Percentiles rank a stretch among this genome's conserved stretches.
Evolutionary conservation across 805 yeast species (phyloP).

Genomic region (Nakazawaea peltata): DNA sequence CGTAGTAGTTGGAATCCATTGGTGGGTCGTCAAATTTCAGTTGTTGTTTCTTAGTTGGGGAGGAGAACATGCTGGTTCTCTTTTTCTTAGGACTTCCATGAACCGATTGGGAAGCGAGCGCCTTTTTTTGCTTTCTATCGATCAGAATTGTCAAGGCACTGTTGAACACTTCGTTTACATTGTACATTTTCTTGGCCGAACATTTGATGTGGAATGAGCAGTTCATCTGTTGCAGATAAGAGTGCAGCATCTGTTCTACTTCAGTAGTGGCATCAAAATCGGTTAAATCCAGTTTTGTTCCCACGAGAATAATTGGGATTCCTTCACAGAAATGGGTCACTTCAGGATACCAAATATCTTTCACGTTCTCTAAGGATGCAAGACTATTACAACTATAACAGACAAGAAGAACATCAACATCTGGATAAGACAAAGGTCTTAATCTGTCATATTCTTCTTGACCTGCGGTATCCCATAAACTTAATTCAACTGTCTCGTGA

Average conservation of each 20-base stretch:
- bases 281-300: conserved; percentile 64
- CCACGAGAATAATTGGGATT: conserved; percentile 72
- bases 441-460: conserved; percentile 81
- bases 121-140: conserved; percentile 8
- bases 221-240: conserved; percentile 32
- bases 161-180: conserved; percentile 62
- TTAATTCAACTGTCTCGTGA: conserved; percentile 58
- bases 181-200: conserved; percentile 64
- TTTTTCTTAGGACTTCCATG: conserved; percentile 4
- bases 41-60: background rate
- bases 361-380: conserved; percentile 61
- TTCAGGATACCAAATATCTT: conserved; percentile 85
- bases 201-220: conserved; percentile 73
- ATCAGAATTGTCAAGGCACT: conserved; percentile 36
- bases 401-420: conserved; percentile 63
- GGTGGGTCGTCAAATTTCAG: background rate
- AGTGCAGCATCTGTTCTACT: conserved; percentile 13
- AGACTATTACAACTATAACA: conserved; percentile 66
- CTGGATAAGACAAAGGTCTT: conserved; percentile 74
- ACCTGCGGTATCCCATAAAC: conserved; percentile 88
- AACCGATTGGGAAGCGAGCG: background rate
- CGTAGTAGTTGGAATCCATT: background rate
- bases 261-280: background rate
- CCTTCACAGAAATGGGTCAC: conserved; percentile 76
- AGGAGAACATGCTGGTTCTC: conserved; percentile 1